Base-by-base conservation (phyloP, 306 rosid species). In the Elaeagnus macrophylla region DNA sequence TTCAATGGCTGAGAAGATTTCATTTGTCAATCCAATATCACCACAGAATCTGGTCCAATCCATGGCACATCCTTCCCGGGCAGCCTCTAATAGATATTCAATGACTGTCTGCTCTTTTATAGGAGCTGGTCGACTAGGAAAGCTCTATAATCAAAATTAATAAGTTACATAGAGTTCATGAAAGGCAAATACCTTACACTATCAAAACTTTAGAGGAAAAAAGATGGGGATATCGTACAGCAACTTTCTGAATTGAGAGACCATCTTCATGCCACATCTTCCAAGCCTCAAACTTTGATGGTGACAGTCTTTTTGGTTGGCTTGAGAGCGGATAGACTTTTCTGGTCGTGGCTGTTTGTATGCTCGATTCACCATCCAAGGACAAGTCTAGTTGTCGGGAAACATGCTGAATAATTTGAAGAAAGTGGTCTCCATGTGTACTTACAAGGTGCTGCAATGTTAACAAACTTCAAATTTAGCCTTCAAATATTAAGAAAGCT, bases 191-290 rank as follows among this genome's bases (percentile, higher is more conserved):
- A 57, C 40, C 59, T 11, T 46, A 56, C 46, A 46, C 38, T 8
- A 12, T 47, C 36, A 35, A 12, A 20, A 49, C 50, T 37, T 19
- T 32, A 12, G 14, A 8, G 6, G 13, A 8, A 9, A 43, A 54
- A 46, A 50, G 25, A 65, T 8, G 0, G 37, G 1, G 16, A 56
- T 55, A 59, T 61, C 95, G 50, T 78, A 89, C 97, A 52, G 95
- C 95, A 70, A 89, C 69, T 69, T 61, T 75, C 69, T 68, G 70
- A 61, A 85, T 57, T 52, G 89, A 81, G 63, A 75, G 67, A 45
- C 94, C 83, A 41, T 88, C 88, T 56, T 85, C 76, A 37, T 78
- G 86, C 93, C 94, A 89, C 94, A 77, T 78, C 79, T 68, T 85
- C 95, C 95, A 89, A 44, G 95, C 87, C 40, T 83, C 94, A 52